Base-by-base conservation (phyloP, 1,284 basidiomycete genomes). In the Athelia psychrophila region DNA sequence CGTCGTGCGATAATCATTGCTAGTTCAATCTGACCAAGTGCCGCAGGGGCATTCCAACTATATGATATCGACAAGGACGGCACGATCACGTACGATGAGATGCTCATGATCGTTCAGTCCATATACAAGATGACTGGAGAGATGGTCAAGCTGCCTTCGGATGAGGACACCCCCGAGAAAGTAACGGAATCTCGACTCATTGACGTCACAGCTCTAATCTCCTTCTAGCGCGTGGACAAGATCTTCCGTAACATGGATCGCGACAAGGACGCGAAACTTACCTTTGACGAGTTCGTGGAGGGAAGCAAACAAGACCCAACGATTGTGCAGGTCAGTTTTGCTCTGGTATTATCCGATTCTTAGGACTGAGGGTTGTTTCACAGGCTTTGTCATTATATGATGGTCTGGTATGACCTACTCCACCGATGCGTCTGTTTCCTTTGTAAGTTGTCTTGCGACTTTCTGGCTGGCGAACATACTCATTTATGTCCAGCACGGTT, bases 61-160 rank as follows among this genome's bases (percentile, higher is more conserved):
- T 99, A 99, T 71, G 97, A 99, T 68, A 98, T 99, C 64, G 93
- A 99, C 75, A 93, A 92, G 58, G 95, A 98, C 66, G 96, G 95
- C 2, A 90, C 81, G 62, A 98, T 98, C 73, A 96, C 95, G 42
- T 97, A 98, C 70, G 89, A 96, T 62, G 97, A 99, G 75, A 99
- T 99, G 94, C 86, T 98, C 42, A 86, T 93, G 75, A 97, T 98
- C 65, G 95, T 98, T 4, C 83, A 88, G 62, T 88, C 92, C 50
- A 98, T 98, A 75, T 98, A 98, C 80, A 96, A 96, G 81, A 97
- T 97, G 95, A 96, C 95, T 3, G 96, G 97, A 13, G 91, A 97
- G 70, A 98, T 99, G 95, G 96, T 99, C 62, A 96, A 95, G 69
- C 83, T 99, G 23, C 96, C 97, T 16, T 80, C 88, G 47, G 97